Base-by-base conservation (phyloP, 2,329 filamentous ascomycete species). In the Monilinia fructicola region DNA sequence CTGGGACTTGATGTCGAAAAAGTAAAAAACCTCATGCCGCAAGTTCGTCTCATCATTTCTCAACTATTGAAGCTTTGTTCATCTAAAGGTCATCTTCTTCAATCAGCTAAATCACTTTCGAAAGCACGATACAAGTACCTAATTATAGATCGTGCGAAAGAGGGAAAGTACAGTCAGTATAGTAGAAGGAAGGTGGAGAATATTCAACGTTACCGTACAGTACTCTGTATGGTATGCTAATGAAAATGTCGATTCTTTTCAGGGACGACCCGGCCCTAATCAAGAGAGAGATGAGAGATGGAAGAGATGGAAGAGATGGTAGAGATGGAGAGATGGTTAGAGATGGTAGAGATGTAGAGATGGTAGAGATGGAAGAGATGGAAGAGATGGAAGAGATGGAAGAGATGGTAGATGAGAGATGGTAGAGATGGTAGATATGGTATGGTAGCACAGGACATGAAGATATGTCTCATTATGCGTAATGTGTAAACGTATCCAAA, bases 1-100 rank as follows among this genome's bases (percentile, higher is more conserved):
- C 38, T 35, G 42, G 46, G 56, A 48, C 42, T 50, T 16, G 26
- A 44, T 35, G 18, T 40, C 14, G 26, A 44, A 59, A 46, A 48
- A n/a, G 42, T 35, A 48, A 26, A 46, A 46, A 44, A 31, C 28
- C 23, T 35, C 50, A 23, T 46, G 4, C 52, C 50, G 23, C 31
- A 21, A 61, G 64, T 65, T 65, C 64, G 26, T 65, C 64, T 65
- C 55, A 61, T 61, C 23, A 38, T 61, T 46, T 23, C 38, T 44
- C 55, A 44, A 46, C 58, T 65, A 40, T 40, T 21, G n/a, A 60
- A 65, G 64, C 64, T 65, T 61, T 54, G 55, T 50, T 65, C 54
- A 38, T 61, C 12, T 10, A 31, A 10, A 26, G 54, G 58, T 23
- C 46, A 54, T 52, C 54, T 46, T 44, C 31, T 35, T 31, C 26